phyloP scores from a whole-genome alignment of 2,329 filamentous ascomycete species.

The Neofusicoccum cordaticola region DNA sequence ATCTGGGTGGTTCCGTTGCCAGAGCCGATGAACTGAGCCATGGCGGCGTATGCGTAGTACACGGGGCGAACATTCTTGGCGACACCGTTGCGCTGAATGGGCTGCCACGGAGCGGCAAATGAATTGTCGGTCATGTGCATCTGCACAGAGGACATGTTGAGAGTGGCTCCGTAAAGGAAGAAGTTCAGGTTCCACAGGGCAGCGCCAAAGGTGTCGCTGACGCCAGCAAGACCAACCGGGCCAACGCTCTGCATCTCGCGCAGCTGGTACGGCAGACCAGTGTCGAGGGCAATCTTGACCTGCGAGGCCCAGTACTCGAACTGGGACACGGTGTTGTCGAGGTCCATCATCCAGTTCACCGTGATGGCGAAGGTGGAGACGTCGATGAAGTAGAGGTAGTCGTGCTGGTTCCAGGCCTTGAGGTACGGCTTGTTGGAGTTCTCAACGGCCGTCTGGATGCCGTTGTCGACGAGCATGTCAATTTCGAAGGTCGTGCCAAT shows the following conservation, averaged over 20 bases:
- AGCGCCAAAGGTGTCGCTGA: conserved; percentile 51
- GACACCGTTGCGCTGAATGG: conserved; percentile 38
- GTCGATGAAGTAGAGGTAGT: conserved; percentile 54
- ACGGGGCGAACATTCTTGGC: conserved; percentile 42
- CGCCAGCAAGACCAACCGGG: conserved; percentile 45
- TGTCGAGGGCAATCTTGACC: conserved; percentile 41
- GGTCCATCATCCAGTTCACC: conserved; percentile 44
- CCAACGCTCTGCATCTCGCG: conserved; percentile 53
- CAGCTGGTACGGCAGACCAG: conserved; percentile 47
- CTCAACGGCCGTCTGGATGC: conserved; percentile 38
- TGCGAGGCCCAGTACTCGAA: conserved; percentile 48
- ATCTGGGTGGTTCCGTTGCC: conserved; percentile 48
- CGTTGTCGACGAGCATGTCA: conserved; percentile 38
- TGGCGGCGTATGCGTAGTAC: conserved; percentile 53
- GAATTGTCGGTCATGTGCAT: conserved; percentile 57
- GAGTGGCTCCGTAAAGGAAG: conserved; percentile 48
- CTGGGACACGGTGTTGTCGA: conserved; percentile 47
- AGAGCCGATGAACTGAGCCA: conserved; percentile 50
- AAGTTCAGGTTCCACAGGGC: conserved; percentile 54
- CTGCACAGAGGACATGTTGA: conserved; percentile 48
- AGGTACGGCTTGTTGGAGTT: conserved; percentile 35
- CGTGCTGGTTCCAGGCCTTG: conserved; percentile 52
- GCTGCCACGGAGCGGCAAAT: conserved; percentile 51
- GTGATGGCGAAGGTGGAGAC: conserved; percentile 46
- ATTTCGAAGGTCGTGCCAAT: conserved; percentile 52